A percentile compares a stretch with the other conserved stretches of the same genome.
These are phyloP conservation scores for Paxillus ammoniavirescens DNA, from an alignment of 768 basidiomycete genomes.

Conservation along the genomic window DNA sequence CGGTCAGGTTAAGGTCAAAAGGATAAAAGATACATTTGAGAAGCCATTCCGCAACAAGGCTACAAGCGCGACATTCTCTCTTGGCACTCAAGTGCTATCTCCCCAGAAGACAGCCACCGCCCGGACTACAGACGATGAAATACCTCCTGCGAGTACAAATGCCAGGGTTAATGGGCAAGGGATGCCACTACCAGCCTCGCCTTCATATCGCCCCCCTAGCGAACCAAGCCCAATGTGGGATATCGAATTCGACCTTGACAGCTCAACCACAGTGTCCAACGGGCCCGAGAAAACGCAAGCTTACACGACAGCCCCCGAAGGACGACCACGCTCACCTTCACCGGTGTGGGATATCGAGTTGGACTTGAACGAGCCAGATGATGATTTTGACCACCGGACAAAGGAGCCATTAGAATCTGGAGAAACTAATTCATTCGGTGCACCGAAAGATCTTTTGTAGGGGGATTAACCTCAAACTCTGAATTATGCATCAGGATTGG, in stretches of 20 bases:
- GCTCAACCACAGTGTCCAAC: slow-evolving; percentile 9
- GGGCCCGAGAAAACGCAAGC: not conserved
- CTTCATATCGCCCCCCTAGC: slow-evolving; percentile 25
- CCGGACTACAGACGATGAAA: not conserved
- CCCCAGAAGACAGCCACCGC: slow-evolving; percentile 1
- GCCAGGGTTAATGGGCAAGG: slow-evolving; percentile 24
- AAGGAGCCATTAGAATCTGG: not conserved
- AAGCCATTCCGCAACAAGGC: slow-evolving; percentile 78
- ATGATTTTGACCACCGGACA: not conserved
- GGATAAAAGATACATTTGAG: slow-evolving; percentile 88
- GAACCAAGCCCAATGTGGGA: slow-evolving; percentile 69
- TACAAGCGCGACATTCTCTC: slow-evolving; percentile 44
- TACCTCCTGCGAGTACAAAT: not conserved
- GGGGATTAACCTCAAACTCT: not conserved
- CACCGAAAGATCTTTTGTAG: not conserved
- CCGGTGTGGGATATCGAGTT: slow-evolving; percentile 45
- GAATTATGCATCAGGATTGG: too few relatives aligned
- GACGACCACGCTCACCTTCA: slow-evolving; percentile 22
- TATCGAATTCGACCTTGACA: slow-evolving; percentile 59
- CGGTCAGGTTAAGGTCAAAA: slow-evolving; percentile 89
- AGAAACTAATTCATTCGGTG: not conserved
- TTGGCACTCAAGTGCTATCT: slow-evolving; percentile 23
- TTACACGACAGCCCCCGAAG: not conserved
- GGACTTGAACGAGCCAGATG: slow-evolving; percentile 35
- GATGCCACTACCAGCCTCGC: not conserved